A percentile compares a stretch with the other conserved stretches of the same genome.
These are phyloP conservation scores for Phialemonium atrogriseum DNA, from an alignment of 2,329 filamentous ascomycete genomes.

Conservation along the genomic window DNA sequence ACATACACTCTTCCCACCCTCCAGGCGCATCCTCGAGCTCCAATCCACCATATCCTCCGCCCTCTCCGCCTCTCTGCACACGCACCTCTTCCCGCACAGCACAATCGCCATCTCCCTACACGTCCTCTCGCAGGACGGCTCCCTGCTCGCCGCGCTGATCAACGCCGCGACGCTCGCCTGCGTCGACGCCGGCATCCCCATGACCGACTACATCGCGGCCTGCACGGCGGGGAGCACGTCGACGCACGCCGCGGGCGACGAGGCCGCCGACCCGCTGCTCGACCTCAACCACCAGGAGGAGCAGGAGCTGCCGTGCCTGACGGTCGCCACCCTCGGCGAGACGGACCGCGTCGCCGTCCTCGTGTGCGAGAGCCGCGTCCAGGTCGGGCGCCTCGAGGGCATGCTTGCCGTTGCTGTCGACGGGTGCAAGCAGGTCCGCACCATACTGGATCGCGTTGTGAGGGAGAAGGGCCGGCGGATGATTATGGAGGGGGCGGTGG, in stretches of 20 bases:
- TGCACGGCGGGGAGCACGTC: conserved; percentile 80
- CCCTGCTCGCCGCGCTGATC: conserved; percentile 77
- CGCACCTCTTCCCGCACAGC: conserved; percentile 80
- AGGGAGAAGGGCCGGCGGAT: conserved; percentile 60
- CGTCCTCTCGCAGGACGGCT: conserved; percentile 84
- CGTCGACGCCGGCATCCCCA: conserved; percentile 90
- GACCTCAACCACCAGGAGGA: conserved; percentile 76
- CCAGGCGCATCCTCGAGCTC: conserved; percentile 71
- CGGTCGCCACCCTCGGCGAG: conserved; percentile 69
- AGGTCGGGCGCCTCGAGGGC: conserved; percentile 71
- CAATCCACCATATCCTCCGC: conserved; percentile 70
- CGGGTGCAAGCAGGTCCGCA: conserved; percentile 78
- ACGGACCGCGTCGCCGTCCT: conserved; percentile 70
- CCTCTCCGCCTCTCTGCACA: conserved; percentile 71
- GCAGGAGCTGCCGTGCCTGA: conserved; percentile 81
- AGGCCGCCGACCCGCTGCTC: conserved; percentile 65
- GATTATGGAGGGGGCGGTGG: conserved; percentile 46
- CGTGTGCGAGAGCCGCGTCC: conserved; percentile 82
- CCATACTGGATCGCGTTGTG: conserved; percentile 74
- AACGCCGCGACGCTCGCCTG: conserved; percentile 89
- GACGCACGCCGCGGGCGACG: conserved; percentile 55
- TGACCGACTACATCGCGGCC: conserved; percentile 84
- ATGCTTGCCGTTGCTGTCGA: conserved; percentile 92
- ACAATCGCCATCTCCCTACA: conserved; percentile 78
- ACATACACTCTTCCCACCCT: not conserved